phyloP scores from a whole-genome alignment of 2,329 filamentous ascomycete genomes.

The Achaetomium macrosporum region DNA sequence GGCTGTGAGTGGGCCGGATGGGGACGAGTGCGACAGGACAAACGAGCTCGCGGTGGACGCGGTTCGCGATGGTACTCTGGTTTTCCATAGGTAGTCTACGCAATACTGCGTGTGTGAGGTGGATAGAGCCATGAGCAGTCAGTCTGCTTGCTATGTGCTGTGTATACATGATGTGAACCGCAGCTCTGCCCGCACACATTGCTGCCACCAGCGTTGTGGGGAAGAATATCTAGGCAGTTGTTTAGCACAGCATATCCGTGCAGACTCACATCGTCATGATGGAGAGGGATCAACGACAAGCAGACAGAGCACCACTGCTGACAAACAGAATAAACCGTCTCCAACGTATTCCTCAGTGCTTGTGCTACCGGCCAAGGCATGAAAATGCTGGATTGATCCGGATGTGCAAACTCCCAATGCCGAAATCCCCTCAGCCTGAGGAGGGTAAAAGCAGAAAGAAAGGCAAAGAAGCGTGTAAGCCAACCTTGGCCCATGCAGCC shows the following conservation, averaged over 20 bases:
- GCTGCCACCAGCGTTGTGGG: too few species aligned
- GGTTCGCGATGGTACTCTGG: constrained; percentile 12
- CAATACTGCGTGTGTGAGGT: background rate
- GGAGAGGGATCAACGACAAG: too few species aligned
- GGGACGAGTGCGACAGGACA: background rate
- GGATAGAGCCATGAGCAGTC: background rate
- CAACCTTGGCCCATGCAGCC: constrained; percentile 4
- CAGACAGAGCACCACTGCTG: background rate
- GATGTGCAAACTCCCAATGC: constrained; percentile 20
- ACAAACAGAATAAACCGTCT: background rate
- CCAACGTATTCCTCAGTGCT: too few species aligned
- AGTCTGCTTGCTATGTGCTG: too few species aligned
- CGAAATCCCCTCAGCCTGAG: constrained; percentile 7
- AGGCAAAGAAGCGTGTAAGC: background rate
- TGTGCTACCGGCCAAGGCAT: background rate
- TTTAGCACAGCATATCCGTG: too few species aligned
- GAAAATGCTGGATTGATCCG: constrained; percentile 14
- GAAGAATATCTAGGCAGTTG: too few species aligned
- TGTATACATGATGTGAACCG: too few species aligned
- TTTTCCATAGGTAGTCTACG: too few species aligned
- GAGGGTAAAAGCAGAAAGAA: background rate
- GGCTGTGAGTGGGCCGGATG: background rate
- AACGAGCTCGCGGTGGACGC: background rate
- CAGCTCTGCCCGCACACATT: too few species aligned
- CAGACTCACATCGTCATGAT: too few species aligned